Percentiles rank a stretch among this genome's conserved stretches.
phyloP scores from a whole-genome alignment of 1,284 basidiomycete species.

The Puccinia polysora region DNA sequence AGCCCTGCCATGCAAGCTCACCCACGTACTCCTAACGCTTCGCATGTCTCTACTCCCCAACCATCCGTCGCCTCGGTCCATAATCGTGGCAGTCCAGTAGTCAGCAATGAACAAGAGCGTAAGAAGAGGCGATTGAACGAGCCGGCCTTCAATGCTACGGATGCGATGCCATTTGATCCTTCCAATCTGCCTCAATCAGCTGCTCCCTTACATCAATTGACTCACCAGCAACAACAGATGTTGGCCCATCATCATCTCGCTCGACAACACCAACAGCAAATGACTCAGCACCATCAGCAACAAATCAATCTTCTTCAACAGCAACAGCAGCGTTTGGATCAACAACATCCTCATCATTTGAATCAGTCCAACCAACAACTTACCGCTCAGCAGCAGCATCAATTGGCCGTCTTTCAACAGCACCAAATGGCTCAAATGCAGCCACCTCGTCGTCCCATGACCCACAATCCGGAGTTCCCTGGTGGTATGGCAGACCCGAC shows the following conservation, averaged over 20 bases:
- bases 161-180: background rate
- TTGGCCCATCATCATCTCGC: background rate
- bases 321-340: background rate
- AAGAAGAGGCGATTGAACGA: constrained; percentile 41
- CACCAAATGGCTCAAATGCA: constrained; percentile 29
- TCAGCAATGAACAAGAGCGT: constrained; percentile 34
- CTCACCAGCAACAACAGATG: constrained; percentile 17
- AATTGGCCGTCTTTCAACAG: constrained; percentile 13
- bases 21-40: constrained; percentile 32
- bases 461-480: constrained; percentile 1
- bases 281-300: constrained; percentile 18
- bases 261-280: constrained; percentile 10
- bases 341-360: background rate
- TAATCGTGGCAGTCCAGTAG: constrained; percentile 30
- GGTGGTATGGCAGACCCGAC: background rate
- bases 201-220: background rate
- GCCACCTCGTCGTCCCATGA: background rate
- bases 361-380: background rate
- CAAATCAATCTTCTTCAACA: background rate
- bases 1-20: constrained; percentile 28
- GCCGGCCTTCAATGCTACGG: background rate
- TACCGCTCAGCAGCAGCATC: constrained; percentile 10
- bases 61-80: constrained; percentile 14
- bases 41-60: constrained; percentile 32
- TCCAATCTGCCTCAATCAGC: background rate